Evolutionary conservation across 805 yeast genomes (phyloP).

Genomic region (Aciculoconidium aculeatum): DNA sequence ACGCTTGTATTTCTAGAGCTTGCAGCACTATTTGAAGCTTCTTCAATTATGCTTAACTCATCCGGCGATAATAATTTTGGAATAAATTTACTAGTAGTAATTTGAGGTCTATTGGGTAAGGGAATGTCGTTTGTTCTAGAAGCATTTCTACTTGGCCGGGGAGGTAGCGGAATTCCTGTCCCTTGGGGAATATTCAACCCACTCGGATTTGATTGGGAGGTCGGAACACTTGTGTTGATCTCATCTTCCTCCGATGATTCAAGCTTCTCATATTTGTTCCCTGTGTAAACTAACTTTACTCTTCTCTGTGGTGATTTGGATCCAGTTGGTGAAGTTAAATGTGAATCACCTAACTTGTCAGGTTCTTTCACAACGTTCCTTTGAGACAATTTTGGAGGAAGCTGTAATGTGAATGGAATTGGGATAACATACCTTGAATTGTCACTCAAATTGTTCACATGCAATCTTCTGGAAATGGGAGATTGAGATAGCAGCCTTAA

Average conservation of each 20-base stretch:
- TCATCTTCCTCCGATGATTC: slow-evolving; percentile 21
- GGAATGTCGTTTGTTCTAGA: neutral
- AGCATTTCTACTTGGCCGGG: slow-evolving; percentile 4
- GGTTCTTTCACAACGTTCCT: slow-evolving; percentile 12
- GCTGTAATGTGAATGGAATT: slow-evolving; percentile 34
- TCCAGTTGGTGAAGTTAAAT: no score
- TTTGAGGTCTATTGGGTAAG: slow-evolving; percentile 1
- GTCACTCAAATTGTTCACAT: slow-evolving; percentile 20
- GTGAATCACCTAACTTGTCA: no score
- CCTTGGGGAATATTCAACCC: no score
- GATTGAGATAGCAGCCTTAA: slow-evolving; percentile 26
- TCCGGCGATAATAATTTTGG: slow-evolving; percentile 21
- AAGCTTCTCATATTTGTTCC: slow-evolving; percentile 31
- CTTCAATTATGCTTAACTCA: slow-evolving; percentile 40
- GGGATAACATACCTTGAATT: slow-evolving; percentile 31
- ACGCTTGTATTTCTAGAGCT: slow-evolving; percentile 29
- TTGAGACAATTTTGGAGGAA: slow-evolving; percentile 37
- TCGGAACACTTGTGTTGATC: no score
- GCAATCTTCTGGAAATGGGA: slow-evolving; percentile 32
- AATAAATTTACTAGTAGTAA: no score
- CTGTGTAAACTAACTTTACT: slow-evolving; percentile 27
- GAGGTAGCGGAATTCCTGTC: slow-evolving; percentile 6
- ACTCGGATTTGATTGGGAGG: no score
- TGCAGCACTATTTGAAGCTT: slow-evolving; percentile 21
- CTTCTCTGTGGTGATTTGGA: slow-evolving; percentile 11